These are phyloP conservation scores for Pseudogymnoascus sp. DNA, from an alignment of 2,329 filamentous ascomycete genomes.

Conservation along the genomic window DNA sequence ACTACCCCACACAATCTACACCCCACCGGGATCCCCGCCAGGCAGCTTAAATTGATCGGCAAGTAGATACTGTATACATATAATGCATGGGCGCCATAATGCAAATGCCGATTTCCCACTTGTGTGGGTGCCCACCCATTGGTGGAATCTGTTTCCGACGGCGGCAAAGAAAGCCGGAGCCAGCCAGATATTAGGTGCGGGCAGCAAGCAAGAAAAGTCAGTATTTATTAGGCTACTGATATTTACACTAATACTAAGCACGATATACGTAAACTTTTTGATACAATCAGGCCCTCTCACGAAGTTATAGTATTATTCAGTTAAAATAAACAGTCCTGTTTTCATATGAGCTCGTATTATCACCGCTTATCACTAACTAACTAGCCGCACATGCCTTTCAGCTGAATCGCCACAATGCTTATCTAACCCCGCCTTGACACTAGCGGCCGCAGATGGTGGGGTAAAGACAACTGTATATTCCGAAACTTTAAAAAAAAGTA, in stretches of 20 bases:
- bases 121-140: not conserved
- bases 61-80: not conserved
- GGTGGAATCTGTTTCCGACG: not conserved
- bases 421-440: conserved; percentile 1
- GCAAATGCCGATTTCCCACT: not conserved
- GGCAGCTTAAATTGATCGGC: not conserved
- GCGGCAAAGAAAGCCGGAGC: not conserved
- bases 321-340: not conserved
- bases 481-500: not conserved
- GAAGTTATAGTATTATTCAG: not conserved
- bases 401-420: not conserved
- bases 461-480: not conserved
- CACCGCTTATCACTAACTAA: not conserved
- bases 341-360: not conserved
- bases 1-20: not conserved
- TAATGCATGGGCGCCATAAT: not conserved
- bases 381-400: not conserved
- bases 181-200: not conserved
- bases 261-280: not conserved
- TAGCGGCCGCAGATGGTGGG: conserved; percentile 6
- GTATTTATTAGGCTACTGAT: not conserved
- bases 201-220: not conserved
- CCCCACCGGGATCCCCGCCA: not conserved
- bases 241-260: not conserved
- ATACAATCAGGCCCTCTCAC: not conserved